phyloP scores from a whole-genome alignment of 768 basidiomycete species.

The Lentinula aciculospora region DNA sequence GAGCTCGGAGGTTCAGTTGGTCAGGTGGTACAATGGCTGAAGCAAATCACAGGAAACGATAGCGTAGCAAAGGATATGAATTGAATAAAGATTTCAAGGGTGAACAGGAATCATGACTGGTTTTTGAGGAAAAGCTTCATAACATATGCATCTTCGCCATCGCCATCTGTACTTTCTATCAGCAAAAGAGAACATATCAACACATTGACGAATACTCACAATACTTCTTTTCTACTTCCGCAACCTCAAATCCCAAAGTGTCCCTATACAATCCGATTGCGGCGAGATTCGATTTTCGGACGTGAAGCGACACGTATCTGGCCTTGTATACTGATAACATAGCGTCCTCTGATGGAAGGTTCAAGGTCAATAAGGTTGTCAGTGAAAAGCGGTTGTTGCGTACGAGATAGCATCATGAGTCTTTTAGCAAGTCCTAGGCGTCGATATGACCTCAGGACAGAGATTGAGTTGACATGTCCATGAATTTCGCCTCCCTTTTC shows the following conservation, averaged over 20 bases:
- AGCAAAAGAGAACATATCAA: background rate
- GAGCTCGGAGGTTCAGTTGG: too few relatives aligned
- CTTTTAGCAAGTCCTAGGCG: slow-evolving; percentile 89
- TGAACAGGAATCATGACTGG: background rate
- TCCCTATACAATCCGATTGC: slow-evolving; percentile 87
- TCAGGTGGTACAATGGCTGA: too few relatives aligned
- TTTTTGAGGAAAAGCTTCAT: slow-evolving; percentile 57
- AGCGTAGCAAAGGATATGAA: too few relatives aligned
- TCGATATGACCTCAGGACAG: slow-evolving; percentile 84
- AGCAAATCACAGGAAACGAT: too few relatives aligned
- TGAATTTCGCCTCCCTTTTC: slow-evolving; percentile 39
- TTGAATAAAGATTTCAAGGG: too few relatives aligned
- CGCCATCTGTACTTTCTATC: slow-evolving; percentile 52
- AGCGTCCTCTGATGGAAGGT: slow-evolving; percentile 82
- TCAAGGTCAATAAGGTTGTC: too few relatives aligned
- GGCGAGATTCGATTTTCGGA: slow-evolving; percentile 92
- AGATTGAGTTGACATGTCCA: slow-evolving; percentile 96
- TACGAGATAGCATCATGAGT: slow-evolving; percentile 90
- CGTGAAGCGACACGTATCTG: slow-evolving; percentile 81
- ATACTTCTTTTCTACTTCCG: slow-evolving; percentile 83
- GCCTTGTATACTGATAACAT: slow-evolving; percentile 89
- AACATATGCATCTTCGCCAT: slow-evolving; percentile 83
- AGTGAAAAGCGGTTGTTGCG: slow-evolving; percentile 19
- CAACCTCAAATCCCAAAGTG: slow-evolving; percentile 84
- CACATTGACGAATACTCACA: slow-evolving; percentile 48